These are phyloP conservation scores for Conticribra guillardii DNA, from an alignment of 108 stramenopile species.

Conservation along the genomic window DNA sequence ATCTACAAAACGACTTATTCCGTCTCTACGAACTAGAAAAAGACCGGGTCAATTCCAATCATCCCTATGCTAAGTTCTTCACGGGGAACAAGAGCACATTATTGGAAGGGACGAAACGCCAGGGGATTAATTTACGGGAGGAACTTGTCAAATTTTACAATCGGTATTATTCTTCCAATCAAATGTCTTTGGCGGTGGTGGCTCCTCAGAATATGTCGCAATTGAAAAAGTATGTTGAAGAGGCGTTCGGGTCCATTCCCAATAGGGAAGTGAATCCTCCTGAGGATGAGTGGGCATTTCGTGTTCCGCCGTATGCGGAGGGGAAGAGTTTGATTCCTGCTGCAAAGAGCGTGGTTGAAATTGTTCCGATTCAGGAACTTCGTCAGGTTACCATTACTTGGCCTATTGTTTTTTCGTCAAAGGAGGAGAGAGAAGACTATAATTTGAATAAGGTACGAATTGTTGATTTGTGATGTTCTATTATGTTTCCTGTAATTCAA, in stretches of 20 bases:
- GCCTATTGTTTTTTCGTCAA: slow-evolving; percentile 72
- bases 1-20: slow-evolving; percentile 90
- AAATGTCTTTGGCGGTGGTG: slow-evolving; percentile 91
- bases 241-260: slow-evolving; percentile 79
- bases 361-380: slow-evolving; percentile 82
- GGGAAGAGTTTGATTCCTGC: slow-evolving; percentile 61
- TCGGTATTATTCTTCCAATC: slow-evolving; percentile 90
- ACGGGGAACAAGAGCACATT: slow-evolving; percentile 92
- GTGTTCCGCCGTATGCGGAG: slow-evolving; percentile 53
- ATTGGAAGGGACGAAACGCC: slow-evolving; percentile 68
- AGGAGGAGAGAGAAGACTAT: slow-evolving; percentile 52
- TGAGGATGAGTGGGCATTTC: slow-evolving; percentile 70
- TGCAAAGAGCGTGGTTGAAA: slow-evolving; percentile 62
- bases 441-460: slow-evolving; percentile 55
- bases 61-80: slow-evolving; percentile 93
- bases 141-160: slow-evolving; percentile 89
- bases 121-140: slow-evolving; percentile 80
- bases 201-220: slow-evolving; percentile 74
- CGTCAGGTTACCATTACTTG: slow-evolving; percentile 78
- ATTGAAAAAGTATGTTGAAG: slow-evolving; percentile 75
- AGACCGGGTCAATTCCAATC: slow-evolving; percentile 76
- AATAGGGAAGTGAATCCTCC: slow-evolving; percentile 62
- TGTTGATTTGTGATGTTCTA: too few species aligned
- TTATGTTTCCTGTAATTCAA: too few species aligned
- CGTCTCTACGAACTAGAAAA: slow-evolving; percentile 90